Percentiles rank a stretch among this genome's conserved stretches.
Conservation (phyloP, 1,139 yeast species). For the Debaryomyces sp. region DNA sequence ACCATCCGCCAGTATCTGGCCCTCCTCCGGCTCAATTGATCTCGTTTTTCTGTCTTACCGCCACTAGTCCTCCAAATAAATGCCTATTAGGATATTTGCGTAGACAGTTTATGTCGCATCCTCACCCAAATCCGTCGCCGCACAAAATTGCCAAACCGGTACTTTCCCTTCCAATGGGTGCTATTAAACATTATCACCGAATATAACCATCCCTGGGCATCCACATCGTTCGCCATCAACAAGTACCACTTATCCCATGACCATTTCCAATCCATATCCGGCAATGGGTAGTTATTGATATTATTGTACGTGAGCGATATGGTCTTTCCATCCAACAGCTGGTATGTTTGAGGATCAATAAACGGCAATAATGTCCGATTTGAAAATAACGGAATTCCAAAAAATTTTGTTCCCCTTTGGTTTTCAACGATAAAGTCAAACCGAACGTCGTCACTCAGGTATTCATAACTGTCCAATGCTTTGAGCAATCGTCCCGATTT, state of each 20-base stretch:
- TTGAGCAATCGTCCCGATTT: not conserved
- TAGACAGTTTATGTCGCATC: conserved; percentile 23
- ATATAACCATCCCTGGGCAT: conserved; percentile 80
- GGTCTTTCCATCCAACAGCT: conserved; percentile 31
- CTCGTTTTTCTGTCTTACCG: too few relatives aligned
- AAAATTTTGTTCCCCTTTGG: conserved; percentile 67
- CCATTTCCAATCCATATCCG: conserved; percentile 74
- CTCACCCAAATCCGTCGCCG: conserved; percentile 67
- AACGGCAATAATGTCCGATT: conserved; percentile 55
- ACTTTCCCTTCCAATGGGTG: conserved; percentile 61
- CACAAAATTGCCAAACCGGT: conserved; percentile 56
- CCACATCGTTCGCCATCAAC: conserved; percentile 70
- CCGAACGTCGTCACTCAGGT: conserved; percentile 13
- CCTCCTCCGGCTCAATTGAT: too few relatives aligned
- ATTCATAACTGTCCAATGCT: not conserved
- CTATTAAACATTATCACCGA: conserved; percentile 50
- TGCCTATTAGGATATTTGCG: not conserved
- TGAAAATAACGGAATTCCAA: conserved; percentile 67
- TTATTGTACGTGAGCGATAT: conserved; percentile 32
- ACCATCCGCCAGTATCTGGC: too few relatives aligned
- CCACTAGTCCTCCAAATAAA: not conserved
- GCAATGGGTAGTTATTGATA: conserved; percentile 55
- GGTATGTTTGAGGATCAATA: conserved; percentile 60
- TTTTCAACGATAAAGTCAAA: conserved; percentile 59
- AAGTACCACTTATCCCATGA: conserved; percentile 73